Evolutionary conservation across 192 early-diverging fungal species (phyloP).

Genomic region (Endogone sp.): DNA sequence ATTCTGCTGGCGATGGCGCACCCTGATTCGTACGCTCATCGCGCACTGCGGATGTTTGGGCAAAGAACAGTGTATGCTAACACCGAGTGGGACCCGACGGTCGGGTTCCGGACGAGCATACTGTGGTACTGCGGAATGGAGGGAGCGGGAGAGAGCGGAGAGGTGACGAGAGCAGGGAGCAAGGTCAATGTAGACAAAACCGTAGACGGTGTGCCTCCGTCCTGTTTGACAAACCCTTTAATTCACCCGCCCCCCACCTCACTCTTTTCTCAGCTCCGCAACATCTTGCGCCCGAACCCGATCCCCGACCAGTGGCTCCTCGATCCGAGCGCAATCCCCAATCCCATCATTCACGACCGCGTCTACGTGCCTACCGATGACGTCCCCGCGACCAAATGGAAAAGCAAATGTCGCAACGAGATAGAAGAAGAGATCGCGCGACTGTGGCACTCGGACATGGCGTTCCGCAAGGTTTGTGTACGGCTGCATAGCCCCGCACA

Average conservation of each 20-base stretch:
- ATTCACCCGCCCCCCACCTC: background rate
- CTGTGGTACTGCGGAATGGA: background rate
- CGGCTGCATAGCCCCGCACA: conserved; percentile 38
- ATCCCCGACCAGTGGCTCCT: background rate
- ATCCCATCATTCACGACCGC: conserved; percentile 4
- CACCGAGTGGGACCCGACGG: conserved; percentile 42
- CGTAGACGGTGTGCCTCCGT: conserved; percentile 1
- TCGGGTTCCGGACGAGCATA: conserved; percentile 29
- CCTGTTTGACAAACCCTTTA: no score
- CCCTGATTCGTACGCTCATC: conserved; percentile 26
- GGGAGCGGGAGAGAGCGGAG: background rate
- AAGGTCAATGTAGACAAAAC: background rate
- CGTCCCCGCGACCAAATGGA: background rate
- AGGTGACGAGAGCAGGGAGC: background rate
- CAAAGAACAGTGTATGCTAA: conserved; percentile 42
- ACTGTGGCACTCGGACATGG: conserved; percentile 34
- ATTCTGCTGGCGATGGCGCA: conserved; percentile 35
- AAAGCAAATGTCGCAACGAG: background rate
- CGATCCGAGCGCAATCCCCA: background rate
- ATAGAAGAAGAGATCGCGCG: conserved; percentile 24
- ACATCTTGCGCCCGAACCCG: background rate
- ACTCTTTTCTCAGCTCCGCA: background rate
- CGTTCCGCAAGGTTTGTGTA: conserved; percentile 43
- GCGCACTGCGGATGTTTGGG: conserved; percentile 25
- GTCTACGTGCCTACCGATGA: background rate